Evolutionary conservation across 345 rosid species (phyloP).

Genomic region (Eucalyptus brandiana): DNA sequence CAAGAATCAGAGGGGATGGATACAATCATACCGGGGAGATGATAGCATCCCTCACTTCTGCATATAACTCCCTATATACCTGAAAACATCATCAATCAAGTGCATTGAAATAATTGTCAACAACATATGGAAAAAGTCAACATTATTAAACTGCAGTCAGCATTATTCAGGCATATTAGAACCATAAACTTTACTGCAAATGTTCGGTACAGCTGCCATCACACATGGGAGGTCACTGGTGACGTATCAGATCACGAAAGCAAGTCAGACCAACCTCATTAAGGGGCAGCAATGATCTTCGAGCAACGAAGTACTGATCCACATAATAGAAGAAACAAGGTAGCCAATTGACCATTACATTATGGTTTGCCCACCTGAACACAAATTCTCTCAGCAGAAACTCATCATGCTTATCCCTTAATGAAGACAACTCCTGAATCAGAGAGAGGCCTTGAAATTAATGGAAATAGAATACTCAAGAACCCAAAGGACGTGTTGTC

Average conservation of each 20-base stretch:
- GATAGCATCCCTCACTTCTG: slow-evolving; percentile 35
- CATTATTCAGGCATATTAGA: neutral
- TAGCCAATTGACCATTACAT: neutral
- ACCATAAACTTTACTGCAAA: neutral
- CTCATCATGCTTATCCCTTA: neutral
- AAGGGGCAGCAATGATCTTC: slow-evolving; percentile 32
- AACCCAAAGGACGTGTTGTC: neutral
- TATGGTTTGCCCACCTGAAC: neutral
- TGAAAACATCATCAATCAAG: neutral
- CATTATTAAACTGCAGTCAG: neutral
- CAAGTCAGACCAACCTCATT: slow-evolving; percentile 43
- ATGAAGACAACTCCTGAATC: neutral
- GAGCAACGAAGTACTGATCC: neutral
- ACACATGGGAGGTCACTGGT: neutral
- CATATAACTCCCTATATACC: slow-evolving; percentile 32
- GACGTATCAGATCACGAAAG: slow-evolving; percentile 41
- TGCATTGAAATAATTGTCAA: neutral
- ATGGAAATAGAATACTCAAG: neutral
- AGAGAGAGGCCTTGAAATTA: neutral
- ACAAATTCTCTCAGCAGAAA: neutral
- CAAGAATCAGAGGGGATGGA: neutral
- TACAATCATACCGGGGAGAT: slow-evolving; percentile 26
- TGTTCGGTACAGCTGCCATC: neutral
- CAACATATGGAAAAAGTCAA: neutral
- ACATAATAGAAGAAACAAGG: neutral